Evolutionary conservation across 179 eudicot genomes (phyloP).

Genomic region (Silene noctiflora): DNA sequence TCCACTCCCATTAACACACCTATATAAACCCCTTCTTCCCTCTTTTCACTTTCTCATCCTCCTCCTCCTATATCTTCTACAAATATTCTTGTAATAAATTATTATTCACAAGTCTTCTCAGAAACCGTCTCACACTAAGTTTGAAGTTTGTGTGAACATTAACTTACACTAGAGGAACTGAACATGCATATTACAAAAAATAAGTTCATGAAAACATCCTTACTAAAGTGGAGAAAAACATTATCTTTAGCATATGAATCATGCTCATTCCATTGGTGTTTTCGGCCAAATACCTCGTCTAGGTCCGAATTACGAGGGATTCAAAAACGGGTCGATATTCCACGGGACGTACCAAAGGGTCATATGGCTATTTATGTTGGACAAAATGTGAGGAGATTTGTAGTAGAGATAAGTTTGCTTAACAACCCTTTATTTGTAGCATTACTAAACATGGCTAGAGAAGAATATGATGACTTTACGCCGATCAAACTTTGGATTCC

Average conservation of each 20-base stretch:
- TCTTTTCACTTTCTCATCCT: not conserved
- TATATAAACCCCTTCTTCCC: not conserved
- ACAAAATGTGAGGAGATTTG: conserved; percentile 13
- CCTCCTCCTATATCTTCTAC: too few relatives aligned
- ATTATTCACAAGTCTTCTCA: too few relatives aligned
- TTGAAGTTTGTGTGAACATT: too few relatives aligned
- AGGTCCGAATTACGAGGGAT: not conserved
- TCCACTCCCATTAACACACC: not conserved
- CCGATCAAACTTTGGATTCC: conserved; percentile 12
- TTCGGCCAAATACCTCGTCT: not conserved
- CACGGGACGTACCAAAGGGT: conserved; percentile 24
- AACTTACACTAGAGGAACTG: not conserved
- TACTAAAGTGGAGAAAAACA: conserved; percentile 13
- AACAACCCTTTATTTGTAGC: conserved; percentile 13
- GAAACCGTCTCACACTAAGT: too few relatives aligned
- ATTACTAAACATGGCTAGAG: conserved; percentile 9
- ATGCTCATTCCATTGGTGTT: not conserved
- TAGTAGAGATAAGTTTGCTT: conserved; percentile 14
- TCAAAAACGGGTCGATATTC: not conserved
- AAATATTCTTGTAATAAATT: too few relatives aligned
- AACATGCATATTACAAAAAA: not conserved
- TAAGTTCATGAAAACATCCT: not conserved
- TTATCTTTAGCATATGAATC: not conserved
- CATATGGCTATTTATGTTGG: conserved; percentile 29
- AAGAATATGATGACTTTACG: conserved; percentile 12